Percentiles rank a stretch among this genome's conserved stretches.
Evolutionary conservation across 768 basidiomycete species (phyloP).

Genomic region (Gelatoporia subvermispora): DNA sequence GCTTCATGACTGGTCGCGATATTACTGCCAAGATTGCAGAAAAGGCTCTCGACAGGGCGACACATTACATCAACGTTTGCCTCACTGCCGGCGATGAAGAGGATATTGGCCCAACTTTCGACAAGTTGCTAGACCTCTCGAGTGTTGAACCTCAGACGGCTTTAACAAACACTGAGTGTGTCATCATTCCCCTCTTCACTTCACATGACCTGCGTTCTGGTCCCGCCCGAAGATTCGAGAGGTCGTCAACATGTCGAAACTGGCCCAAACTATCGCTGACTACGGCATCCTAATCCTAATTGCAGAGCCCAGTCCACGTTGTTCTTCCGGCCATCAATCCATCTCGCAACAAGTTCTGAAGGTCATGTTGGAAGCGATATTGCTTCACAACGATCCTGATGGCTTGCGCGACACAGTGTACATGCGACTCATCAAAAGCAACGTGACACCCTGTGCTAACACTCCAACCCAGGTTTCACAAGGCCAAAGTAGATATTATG

Average conservation of each 20-base stretch:
- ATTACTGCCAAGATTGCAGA: no score
- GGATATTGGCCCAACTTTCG: not conserved
- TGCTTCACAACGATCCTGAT: not conserved
- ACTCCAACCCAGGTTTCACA: no score
- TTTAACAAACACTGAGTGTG: not conserved
- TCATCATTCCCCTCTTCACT: slow-evolving; percentile 2
- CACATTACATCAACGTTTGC: slow-evolving; percentile 1
- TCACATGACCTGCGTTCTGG: no score
- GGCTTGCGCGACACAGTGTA: not conserved
- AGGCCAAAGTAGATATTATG: not conserved
- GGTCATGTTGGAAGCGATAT: not conserved
- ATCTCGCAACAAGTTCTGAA: not conserved
- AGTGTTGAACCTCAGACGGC: not conserved
- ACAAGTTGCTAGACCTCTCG: not conserved
- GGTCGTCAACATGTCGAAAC: no score
- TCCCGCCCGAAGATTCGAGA: no score
- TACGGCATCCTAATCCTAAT: no score
- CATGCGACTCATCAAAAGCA: not conserved
- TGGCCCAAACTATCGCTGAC: no score
- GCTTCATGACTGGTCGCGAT: no score
- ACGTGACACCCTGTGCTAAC: no score
- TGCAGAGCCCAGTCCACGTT: not conserved
- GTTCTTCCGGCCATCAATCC: not conserved
- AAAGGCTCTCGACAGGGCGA: not conserved
- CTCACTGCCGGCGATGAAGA: slow-evolving; percentile 1